phyloP scores from a whole-genome alignment of 495 filamentous ascomycete genomes.

The Xylaria scruposa region DNA sequence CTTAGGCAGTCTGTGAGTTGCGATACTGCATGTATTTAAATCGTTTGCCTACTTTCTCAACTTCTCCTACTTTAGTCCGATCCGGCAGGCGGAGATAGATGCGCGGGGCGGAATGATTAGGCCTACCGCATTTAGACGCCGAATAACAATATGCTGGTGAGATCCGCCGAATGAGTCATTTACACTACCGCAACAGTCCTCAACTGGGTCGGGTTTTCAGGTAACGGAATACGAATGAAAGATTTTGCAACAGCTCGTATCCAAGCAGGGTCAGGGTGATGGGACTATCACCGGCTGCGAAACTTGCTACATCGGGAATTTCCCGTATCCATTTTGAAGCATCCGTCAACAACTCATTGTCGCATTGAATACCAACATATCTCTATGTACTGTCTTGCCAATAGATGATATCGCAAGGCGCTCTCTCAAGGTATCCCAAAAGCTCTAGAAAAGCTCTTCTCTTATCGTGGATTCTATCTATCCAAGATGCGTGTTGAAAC shows the following conservation, averaged over 20 bases:
- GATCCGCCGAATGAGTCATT: conserved; percentile 16
- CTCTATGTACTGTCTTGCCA: neutral
- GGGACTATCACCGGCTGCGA: neutral
- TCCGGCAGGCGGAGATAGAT: neutral
- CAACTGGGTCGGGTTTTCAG: too few relatives aligned
- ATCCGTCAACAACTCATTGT: neutral
- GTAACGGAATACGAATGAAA: neutral
- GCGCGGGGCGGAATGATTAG: neutral
- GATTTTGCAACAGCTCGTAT: neutral
- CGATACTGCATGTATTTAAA: neutral
- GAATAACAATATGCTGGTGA: conserved; percentile 1
- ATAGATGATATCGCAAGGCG: conserved; percentile 3
- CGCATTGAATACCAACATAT: neutral
- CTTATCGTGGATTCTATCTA: conserved; percentile 1
- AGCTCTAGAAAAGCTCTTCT: neutral
- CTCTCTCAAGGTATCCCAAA: neutral
- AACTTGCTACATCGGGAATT: too few relatives aligned
- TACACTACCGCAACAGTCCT: neutral
- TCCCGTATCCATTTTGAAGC: neutral
- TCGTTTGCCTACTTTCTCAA: neutral
- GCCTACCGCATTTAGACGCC: neutral
- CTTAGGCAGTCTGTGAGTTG: neutral
- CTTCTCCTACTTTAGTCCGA: neutral
- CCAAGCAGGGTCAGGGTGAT: neutral
- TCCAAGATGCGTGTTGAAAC: conserved; percentile 25